Conservation (phyloP, 345 rosid genomes). For the Acer campestre region DNA sequence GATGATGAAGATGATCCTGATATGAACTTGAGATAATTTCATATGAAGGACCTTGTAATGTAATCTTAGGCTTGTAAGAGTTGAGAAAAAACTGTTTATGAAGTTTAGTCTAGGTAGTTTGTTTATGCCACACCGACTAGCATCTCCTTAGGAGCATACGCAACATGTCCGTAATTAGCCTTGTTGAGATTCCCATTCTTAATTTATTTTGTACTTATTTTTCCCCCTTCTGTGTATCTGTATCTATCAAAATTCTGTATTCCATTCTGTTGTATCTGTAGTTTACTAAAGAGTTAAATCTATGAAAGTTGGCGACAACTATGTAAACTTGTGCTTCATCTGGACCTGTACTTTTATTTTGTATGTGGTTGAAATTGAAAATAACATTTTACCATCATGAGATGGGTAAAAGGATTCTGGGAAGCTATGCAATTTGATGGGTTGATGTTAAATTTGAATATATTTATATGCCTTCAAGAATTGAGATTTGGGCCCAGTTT, state of each 20-base stretch:
- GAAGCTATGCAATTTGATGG: background rate
- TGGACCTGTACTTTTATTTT: background rate
- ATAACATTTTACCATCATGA: too few relatives aligned
- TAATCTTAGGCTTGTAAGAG: background rate
- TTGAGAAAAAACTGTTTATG: background rate
- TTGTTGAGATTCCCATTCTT: slow-evolving; percentile 7
- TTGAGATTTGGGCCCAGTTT: too few relatives aligned
- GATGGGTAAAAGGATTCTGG: too few relatives aligned
- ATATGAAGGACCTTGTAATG: background rate
- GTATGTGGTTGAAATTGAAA: too few relatives aligned
- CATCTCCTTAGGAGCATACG: background rate
- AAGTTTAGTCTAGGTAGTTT: background rate
- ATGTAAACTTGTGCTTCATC: background rate
- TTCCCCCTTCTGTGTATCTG: background rate
- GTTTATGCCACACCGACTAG: background rate
- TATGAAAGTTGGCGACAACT: background rate
- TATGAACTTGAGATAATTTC: slow-evolving; percentile 29
- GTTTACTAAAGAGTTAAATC: background rate
- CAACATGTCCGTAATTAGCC: background rate
- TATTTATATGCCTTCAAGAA: too few relatives aligned
- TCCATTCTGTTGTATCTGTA: background rate
- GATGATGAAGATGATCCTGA: slow-evolving; percentile 50
- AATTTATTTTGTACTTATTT: background rate
- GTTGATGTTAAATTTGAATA: background rate
- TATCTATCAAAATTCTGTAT: background rate